Evolutionary conservation across 768 basidiomycete genomes (phyloP).

Genomic region (Tricholoma terreum): DNA sequence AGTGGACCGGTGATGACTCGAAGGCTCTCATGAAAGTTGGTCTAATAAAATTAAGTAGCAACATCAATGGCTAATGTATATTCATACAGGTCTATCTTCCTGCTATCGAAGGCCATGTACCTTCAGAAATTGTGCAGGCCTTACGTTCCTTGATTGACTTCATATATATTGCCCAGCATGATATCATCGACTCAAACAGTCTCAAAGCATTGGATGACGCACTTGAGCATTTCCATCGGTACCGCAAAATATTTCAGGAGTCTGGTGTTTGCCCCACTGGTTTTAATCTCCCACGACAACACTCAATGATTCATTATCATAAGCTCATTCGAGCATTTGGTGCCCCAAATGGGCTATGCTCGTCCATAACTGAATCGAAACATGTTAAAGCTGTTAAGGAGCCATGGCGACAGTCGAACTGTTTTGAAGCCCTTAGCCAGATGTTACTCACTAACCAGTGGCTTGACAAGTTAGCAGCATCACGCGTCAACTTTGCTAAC

Average conservation of each 20-base stretch:
- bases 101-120: slow-evolving; percentile 9
- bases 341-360: too few species aligned
- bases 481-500: background rate
- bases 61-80: too few species aligned
- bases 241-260: slow-evolving; percentile 21
- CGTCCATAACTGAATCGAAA: too few species aligned
- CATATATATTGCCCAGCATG: slow-evolving; percentile 18
- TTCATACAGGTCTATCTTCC: slow-evolving; percentile 13
- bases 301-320: slow-evolving; percentile 23
- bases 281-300: slow-evolving; percentile 15
- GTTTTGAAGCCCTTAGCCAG: background rate
- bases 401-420: background rate
- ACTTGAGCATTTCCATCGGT: slow-evolving; percentile 19
- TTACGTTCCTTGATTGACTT: slow-evolving; percentile 25
- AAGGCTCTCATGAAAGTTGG: slow-evolving; percentile 16
- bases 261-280: slow-evolving; percentile 2
- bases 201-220: slow-evolving; percentile 18
- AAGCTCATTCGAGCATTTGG: slow-evolving; percentile 18
- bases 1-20: slow-evolving; percentile 18
- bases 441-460: slow-evolving; percentile 1
- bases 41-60: too few species aligned
- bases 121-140: slow-evolving; percentile 10
- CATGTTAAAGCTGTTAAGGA: too few species aligned
- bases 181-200: slow-evolving; percentile 12
- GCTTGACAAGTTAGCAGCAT: background rate